A percentile compares a stretch with the other conserved stretches of the same genome.
Conservation (phyloP, 177 flowering plant genomes). For the Vitis hybrid region DNA sequence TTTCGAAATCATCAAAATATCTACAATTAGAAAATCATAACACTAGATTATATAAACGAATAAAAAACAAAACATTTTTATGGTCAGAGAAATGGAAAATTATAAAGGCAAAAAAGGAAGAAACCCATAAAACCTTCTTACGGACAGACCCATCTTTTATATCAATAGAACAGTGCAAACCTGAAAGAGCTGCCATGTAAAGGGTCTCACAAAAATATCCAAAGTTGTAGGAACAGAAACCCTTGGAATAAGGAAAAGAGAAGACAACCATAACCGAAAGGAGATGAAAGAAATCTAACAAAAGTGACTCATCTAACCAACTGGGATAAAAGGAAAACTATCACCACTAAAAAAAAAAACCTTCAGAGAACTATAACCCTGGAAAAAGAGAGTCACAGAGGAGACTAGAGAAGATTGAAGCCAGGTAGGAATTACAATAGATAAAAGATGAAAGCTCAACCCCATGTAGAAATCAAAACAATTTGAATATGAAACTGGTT, state of each 20-base stretch:
- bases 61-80: too few species aligned
- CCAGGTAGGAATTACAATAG: background rate
- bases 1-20: conserved; percentile 8
- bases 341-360: background rate
- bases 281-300: background rate
- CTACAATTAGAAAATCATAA: background rate
- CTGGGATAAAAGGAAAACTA: background rate
- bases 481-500: background rate
- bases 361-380: background rate
- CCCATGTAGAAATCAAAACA: background rate
- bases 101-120: background rate
- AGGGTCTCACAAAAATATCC: conserved; percentile 8
- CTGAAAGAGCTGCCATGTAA: background rate
- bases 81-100: background rate
- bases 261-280: conserved; percentile 13
- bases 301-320: background rate
- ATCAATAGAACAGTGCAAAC: background rate
- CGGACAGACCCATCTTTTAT: background rate
- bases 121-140: background rate
- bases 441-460: too few species aligned
- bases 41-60: too few species aligned
- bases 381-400: background rate
- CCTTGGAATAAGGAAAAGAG: conserved; percentile 17
- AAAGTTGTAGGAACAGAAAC: conserved; percentile 21
- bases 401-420: background rate